Percentiles rank a stretch among this genome's conserved stretches.
Conservation (phyloP, 2,329 filamentous ascomycete species). For the Calonectria pseudoreteaudii region DNA sequence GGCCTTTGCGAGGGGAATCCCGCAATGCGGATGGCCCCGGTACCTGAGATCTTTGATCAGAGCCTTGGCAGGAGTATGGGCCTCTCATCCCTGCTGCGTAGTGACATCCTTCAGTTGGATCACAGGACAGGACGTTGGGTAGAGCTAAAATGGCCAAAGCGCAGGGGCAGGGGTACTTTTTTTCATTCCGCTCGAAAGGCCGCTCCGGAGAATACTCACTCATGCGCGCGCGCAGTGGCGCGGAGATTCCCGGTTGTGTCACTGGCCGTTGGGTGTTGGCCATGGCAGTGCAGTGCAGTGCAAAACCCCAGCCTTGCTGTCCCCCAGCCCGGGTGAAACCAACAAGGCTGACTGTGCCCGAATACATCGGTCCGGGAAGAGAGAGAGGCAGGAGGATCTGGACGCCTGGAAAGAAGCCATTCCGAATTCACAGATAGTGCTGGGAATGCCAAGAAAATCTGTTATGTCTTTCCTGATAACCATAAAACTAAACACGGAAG, state of each 20-base stretch:
- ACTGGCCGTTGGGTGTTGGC: background rate
- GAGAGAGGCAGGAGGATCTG: no score
- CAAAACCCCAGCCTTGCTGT: background rate
- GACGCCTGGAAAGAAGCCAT: no score
- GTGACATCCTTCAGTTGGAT: background rate
- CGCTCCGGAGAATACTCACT: background rate
- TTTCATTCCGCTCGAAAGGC: no score
- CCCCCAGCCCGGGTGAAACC: no score
- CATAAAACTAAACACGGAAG: background rate
- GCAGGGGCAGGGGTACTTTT: background rate
- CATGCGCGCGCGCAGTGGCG: background rate
- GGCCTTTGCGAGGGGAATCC: background rate
- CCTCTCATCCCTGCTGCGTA: background rate
- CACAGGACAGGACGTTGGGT: background rate
- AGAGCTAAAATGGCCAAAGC: background rate
- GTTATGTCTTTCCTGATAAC: background rate
- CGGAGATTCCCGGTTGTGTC: background rate
- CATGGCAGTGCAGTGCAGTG: background rate
- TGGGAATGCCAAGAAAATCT: background rate
- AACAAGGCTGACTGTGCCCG: background rate
- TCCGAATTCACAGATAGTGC: background rate
- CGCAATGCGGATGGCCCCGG: background rate
- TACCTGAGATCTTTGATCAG: background rate
- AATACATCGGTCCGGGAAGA: background rate
- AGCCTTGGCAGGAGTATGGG: background rate